A percentile compares a stretch with the other conserved stretches of the same genome.
Evolutionary conservation across 108 stramenopile species (phyloP).

Genomic region (Epipyxis sp.): DNA sequence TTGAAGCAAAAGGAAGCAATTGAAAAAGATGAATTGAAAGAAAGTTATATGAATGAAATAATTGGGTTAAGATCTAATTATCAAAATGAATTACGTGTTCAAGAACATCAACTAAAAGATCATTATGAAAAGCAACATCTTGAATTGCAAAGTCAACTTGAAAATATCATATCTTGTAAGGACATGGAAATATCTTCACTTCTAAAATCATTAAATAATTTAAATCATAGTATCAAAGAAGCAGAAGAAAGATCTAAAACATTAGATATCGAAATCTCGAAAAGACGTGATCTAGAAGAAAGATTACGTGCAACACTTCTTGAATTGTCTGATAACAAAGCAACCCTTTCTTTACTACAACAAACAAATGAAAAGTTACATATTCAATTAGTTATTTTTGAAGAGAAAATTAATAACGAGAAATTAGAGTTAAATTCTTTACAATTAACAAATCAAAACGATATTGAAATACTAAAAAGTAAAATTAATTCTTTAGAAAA

Average conservation of each 20-base stretch:
- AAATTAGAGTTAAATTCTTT: background rate
- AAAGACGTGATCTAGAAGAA: background rate
- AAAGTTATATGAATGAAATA: background rate
- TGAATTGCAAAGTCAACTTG: background rate
- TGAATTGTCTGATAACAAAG: background rate
- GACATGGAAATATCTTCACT: background rate
- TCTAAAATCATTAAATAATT: background rate
- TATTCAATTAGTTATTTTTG: background rate
- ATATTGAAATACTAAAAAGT: background rate
- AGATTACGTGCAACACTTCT: slow-evolving; percentile 1
- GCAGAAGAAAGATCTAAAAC: background rate
- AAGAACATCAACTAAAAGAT: background rate
- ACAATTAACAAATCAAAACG: background rate
- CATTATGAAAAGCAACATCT: background rate
- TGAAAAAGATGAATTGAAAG: background rate
- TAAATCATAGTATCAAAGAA: background rate
- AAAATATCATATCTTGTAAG: background rate
- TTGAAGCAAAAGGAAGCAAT: background rate
- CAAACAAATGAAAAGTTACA: background rate
- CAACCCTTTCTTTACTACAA: background rate
- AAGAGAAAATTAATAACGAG: background rate
- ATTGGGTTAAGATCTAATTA: background rate
- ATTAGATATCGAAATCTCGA: background rate
- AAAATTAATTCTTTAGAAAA: background rate
- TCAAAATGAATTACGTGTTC: background rate